Base-by-base conservation (phyloP, 257 asterid genomes). In the Solanum arcanum region DNA sequence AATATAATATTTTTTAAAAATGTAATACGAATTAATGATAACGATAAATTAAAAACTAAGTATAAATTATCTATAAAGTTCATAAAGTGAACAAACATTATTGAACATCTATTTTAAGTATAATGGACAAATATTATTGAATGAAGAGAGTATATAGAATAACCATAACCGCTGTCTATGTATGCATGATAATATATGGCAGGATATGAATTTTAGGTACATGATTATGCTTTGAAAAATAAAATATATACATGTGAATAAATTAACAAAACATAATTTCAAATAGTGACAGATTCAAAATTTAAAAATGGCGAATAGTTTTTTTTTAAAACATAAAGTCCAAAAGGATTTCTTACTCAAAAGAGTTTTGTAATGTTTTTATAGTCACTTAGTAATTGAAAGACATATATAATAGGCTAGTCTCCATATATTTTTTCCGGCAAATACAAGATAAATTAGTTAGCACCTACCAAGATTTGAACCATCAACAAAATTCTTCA, bases 271-370 rank as follows among this genome's bases (percentile, higher is more conserved):
- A 52, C 4, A 18, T 52, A 52, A 52, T 52, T 1, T 52, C 62
- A 16, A 52, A 16, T 0, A 16, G 0, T 6, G 4, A 18, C 4
- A 18, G 0, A 7, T 52, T 52, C 2, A 52, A 2, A 6, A 52
- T 16, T 52, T 52, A 16, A 52, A 52, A 52, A 16, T 16, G 1
- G 9, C 16, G 59, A 7, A 21, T 52, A 9, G 0, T 52, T 2
- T 52, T 52, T 16, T 3, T 52, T 18, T 16, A 15, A 16, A 52
- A 52, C 62, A 52, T 18, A 52, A 52, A 52, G 3, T 6, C 10
- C 7, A 52, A 23, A 16, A 1, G 1, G n/a, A n/a, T 18, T 52
- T 52, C 62, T 52, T 52, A 16, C 23, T 18, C 20, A 18, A 52
- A 18, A 9, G 10, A 52, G 4, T 1, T 52, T 52, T 52, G n/a